Conservation (phyloP, 176 grass and related monocot genomes). For the Chrysopogon serrulatus region DNA sequence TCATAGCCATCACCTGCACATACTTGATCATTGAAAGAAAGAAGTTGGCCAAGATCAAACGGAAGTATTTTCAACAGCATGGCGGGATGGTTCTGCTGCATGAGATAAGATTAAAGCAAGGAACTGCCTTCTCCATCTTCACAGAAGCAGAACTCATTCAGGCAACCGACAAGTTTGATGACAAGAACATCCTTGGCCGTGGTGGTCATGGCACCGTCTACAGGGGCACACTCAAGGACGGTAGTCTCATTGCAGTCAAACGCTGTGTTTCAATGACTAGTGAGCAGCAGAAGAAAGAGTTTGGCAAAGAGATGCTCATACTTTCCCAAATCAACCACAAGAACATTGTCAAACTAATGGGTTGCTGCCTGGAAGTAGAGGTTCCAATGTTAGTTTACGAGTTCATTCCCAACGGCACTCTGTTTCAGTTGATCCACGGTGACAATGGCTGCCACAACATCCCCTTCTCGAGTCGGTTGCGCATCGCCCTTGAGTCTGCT, state of each 20-base stretch:
- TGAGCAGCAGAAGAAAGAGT: conserved; percentile 24
- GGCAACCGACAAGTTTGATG: conserved; percentile 25
- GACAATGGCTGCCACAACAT: background rate
- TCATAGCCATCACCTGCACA: background rate
- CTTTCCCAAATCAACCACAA: conserved; percentile 38
- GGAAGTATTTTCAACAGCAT: conserved; percentile 29
- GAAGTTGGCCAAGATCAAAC: conserved; percentile 21
- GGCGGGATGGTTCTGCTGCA: conserved; percentile 21
- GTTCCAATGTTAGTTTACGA: conserved; percentile 38
- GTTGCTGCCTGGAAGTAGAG: conserved; percentile 36
- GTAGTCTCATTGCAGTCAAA: conserved; percentile 15
- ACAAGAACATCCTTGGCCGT: conserved; percentile 11
- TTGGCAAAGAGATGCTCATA: conserved; percentile 31
- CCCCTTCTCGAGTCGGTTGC: background rate
- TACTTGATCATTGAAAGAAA: conserved; percentile 23
- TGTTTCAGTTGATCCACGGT: conserved; percentile 30
- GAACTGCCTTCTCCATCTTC: conserved; percentile 3
- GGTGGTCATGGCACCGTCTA: conserved; percentile 25
- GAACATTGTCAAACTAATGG: conserved; percentile 39
- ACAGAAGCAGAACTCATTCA: conserved; percentile 22
- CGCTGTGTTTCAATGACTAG: background rate
- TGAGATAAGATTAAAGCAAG: conserved; percentile 10
- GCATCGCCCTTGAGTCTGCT: conserved; percentile 36
- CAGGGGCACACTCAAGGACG: background rate
- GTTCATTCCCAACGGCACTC: conserved; percentile 18